Base-by-base conservation (phyloP, 2,329 filamentous ascomycete genomes). In the Fusarium redolens region DNA sequence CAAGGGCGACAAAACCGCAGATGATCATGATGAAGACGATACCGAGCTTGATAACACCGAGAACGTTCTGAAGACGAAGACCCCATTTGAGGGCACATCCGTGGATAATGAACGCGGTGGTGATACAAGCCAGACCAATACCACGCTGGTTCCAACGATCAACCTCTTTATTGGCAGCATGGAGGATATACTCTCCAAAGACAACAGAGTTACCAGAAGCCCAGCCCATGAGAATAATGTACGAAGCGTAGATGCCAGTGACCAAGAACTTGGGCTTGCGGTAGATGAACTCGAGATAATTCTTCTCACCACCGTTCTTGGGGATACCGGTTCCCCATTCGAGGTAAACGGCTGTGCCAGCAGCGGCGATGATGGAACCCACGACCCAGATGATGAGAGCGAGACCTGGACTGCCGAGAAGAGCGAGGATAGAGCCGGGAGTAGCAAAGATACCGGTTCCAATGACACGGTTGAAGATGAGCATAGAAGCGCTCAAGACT, bases 161-260 rank as follows among this genome's bases (percentile, higher is more conserved):
- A 30, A 91, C 88, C 71, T 92, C 87, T 28, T 89, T 85, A 17
- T 89, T 82, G 15, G 91, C 88, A 13, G 91, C 91, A 76, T 91
- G 86, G 4, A 93, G 85, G 63, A 93, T 89, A 80, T 93, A 93
- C 78, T 92, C 90, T 67, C 91, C 91, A 71, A 93, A 92, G 43
- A 92, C 86, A 70, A 93, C 89, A 2, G 88, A 91, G 80, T 93
- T 93, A 18, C 88, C 88, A 11, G 88, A 88, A 0, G 90, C 89
- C 89, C 90, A 92, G 17, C 88, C 89, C 22, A 92, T 86, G 3
- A 92, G 84, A 31, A 92, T 77, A 17, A 91, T 87, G 69, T 92
- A 92, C 35, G 87, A 86, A 7, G 86, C 83, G 79, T 91, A 92
- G 61, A 92, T 82, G 18, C 85, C 86, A 12, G 90, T 92, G 50